Base-by-base conservation (phyloP, 768 basidiomycete genomes). In the Gymnopilus junonius region DNA sequence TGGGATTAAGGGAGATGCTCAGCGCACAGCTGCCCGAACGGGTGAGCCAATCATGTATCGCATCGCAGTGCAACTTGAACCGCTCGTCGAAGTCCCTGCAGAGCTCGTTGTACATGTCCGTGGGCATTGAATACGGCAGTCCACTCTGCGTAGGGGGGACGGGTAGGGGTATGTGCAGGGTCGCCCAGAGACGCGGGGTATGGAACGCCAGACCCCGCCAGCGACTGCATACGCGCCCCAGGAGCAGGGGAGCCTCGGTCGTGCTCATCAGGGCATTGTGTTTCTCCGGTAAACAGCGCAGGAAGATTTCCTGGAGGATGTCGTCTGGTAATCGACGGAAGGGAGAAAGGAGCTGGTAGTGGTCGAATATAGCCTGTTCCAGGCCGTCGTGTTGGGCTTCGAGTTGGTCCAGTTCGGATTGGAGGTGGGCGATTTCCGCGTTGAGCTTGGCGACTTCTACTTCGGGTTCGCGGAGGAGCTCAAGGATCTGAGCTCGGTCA, bases 241-340 rank as follows among this genome's bases (percentile, higher is more conserved):
- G 62, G 2, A 69, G 17, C 40, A 69, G 65, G 5, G 62, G 67
- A 3, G 65, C 62, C 23, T 66, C 60, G 1, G 21, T 4, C 11
- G 54, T n/a, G 32, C 59, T 62, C 65, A 69, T 66, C 4, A 62
- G 45, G 6, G 67, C 67, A 54, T 69, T 66, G 43, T 64, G 59
- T 8, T 46, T 57, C 20, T 60, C 60, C 2, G 67, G 67, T 3
- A 69, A 55, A 53, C 63, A 64, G 42, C 58, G 61, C 14, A 45
- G 20, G 51, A 69, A 69, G 35, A 69, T 64, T 35, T 69, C 67
- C 15, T 56, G 31, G 23, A 69, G 53, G 6, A 69, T 66, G 32
- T 69, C 67, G 60, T 66, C 65, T 7, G 67, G 67, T 14, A 69
- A 35, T 7, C 67, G 48, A 10, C 62, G 62, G 40, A 69, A 59